Percentiles rank a stretch among this genome's conserved stretches.
Evolutionary conservation across 139 green algal genomes (phyloP).

Genomic region (Haematococcus sp.): DNA sequence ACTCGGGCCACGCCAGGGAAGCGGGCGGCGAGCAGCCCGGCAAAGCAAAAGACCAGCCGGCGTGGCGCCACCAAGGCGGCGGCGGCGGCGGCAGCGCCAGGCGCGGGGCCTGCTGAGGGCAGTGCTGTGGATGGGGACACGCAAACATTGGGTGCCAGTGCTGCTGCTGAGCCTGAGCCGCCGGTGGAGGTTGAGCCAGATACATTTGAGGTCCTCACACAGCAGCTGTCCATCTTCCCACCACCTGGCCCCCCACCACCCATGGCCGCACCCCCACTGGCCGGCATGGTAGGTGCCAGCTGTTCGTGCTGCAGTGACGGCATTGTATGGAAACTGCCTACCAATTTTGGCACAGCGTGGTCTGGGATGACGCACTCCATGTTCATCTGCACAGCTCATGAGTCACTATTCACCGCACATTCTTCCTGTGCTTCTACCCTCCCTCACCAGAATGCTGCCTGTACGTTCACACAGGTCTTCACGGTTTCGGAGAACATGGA

Average conservation of each 20-base stretch:
- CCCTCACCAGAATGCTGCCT: too few species aligned
- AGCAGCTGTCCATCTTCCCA: neutral
- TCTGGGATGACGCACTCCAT: too few species aligned
- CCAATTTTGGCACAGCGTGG: too few species aligned
- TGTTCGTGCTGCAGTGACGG: too few species aligned
- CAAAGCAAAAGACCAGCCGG: too few species aligned
- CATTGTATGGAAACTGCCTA: too few species aligned
- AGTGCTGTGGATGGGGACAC: neutral
- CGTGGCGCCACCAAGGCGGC: neutral
- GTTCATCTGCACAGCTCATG: too few species aligned
- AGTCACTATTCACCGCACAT: too few species aligned
- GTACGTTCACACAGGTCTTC: constrained; percentile 1
- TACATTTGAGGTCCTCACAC: constrained; percentile 4
- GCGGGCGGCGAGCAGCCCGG: neutral
- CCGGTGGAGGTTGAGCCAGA: constrained; percentile 12
- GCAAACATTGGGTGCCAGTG: neutral
- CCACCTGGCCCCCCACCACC: neutral
- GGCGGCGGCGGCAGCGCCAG: neutral
- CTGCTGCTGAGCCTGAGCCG: neutral
- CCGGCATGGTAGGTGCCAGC: neutral
- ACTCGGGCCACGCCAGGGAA: neutral
- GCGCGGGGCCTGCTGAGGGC: neutral
- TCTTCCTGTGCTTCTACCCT: neutral
- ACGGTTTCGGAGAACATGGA: constrained; percentile 42
- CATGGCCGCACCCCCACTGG: constrained; percentile 3